A percentile compares a stretch with the other conserved stretches of the same genome.
phyloP scores from a whole-genome alignment of 1,284 basidiomycete species.

The Cryptococcus amylolentus region DNA sequence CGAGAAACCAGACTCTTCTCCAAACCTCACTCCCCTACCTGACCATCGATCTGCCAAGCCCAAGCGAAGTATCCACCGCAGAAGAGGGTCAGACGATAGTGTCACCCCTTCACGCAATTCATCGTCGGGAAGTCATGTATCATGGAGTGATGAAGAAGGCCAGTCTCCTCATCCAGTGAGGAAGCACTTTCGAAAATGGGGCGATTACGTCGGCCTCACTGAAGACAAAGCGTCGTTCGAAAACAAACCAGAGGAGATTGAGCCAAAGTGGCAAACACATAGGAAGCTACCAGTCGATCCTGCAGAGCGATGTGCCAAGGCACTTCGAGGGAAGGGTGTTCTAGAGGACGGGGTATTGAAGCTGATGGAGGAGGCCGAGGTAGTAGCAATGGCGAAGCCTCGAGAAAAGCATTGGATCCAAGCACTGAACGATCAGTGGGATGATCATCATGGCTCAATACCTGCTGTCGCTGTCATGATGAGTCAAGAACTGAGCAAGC shows the following conservation, averaged over 20 bases:
- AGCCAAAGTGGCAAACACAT: neutral
- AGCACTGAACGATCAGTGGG: slow-evolving; percentile 14
- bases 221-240: slow-evolving; percentile 6
- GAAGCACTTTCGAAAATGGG: slow-evolving; percentile 11
- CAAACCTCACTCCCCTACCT: slow-evolving; percentile 4
- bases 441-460: slow-evolving; percentile 10
- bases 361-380: slow-evolving; percentile 11
- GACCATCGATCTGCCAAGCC: slow-evolving; percentile 12
- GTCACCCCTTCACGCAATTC: slow-evolving; percentile 13
- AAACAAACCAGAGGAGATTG: neutral
- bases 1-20: neutral
- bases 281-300: neutral
- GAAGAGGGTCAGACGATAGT: slow-evolving; percentile 4
- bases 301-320: neutral
- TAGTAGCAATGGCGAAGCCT: slow-evolving; percentile 5
- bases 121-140: neutral
- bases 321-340: neutral
- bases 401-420: slow-evolving; percentile 4
- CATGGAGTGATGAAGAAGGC: slow-evolving; percentile 10
- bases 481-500: neutral
- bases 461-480: slow-evolving; percentile 9
- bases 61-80: slow-evolving; percentile 1
- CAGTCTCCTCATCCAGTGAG: slow-evolving; percentile 8
- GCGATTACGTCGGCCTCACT: slow-evolving; percentile 4
- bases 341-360: slow-evolving; percentile 2